phyloP scores from a whole-genome alignment of 176 grass and related monocot genomes.

The Thinopyrum elongatum region DNA sequence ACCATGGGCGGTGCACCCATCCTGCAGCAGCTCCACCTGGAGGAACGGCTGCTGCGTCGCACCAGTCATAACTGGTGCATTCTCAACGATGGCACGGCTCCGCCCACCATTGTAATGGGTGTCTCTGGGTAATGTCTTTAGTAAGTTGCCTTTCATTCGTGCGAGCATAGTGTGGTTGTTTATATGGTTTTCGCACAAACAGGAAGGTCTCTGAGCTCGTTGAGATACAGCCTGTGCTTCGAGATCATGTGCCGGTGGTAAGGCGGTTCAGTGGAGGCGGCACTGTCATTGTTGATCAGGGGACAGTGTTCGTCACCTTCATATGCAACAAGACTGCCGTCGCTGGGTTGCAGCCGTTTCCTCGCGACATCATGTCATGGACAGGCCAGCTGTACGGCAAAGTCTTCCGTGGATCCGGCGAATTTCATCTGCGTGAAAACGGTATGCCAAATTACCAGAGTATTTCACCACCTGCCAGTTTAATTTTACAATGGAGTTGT shows the following conservation, averaged over 20 bases:
- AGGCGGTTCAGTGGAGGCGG: conserved; percentile 85
- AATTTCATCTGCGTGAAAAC: conserved; percentile 88
- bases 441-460: conserved; percentile 34
- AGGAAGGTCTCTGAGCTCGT: conserved; percentile 89
- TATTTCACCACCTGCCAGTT: neutral
- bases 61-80: conserved; percentile 76
- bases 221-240: conserved; percentile 54
- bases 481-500: neutral
- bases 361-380: no score
- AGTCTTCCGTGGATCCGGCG: conserved; percentile 23
- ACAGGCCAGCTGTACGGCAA: no score
- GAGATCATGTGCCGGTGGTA: conserved; percentile 55
- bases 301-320: conserved; percentile 15
- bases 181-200: neutral
- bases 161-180: neutral
- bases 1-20: conserved; percentile 47
- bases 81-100: conserved; percentile 58
- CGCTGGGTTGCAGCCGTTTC: no score
- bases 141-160: neutral
- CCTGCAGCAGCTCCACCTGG: conserved; percentile 72
- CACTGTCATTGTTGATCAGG: conserved; percentile 80
- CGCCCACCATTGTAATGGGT: conserved; percentile 79
- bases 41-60: conserved; percentile 62
- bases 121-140: conserved; percentile 57
- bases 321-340: no score